Percentiles rank a stretch among this genome's conserved stretches.
These are phyloP conservation scores for Pichia sp. DNA, from an alignment of 1,139 yeast genomes.

Conservation along the genomic window DNA sequence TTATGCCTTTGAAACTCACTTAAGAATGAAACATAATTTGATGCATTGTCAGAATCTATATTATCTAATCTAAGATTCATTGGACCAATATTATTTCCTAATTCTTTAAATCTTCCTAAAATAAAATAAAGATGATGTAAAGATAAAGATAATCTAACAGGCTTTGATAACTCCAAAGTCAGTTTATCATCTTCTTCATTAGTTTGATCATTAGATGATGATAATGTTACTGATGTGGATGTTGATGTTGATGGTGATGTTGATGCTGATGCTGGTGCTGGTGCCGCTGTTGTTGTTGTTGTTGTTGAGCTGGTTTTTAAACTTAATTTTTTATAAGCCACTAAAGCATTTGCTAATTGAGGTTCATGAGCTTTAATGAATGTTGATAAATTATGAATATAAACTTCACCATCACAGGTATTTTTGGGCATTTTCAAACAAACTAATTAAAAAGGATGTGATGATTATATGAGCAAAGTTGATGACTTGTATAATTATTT, in stretches of 20 bases:
- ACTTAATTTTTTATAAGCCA: slow-evolving; percentile 30
- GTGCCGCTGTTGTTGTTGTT: slow-evolving; percentile 38
- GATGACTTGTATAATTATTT: too few relatives aligned
- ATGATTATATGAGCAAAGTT: too few relatives aligned
- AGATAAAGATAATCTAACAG: slow-evolving; percentile 51
- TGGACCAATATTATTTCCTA: slow-evolving; percentile 57
- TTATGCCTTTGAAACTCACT: slow-evolving; percentile 42
- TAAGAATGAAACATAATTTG: slow-evolving; percentile 36
- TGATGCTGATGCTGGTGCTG: slow-evolving; percentile 32
- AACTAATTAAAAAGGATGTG: too few relatives aligned
- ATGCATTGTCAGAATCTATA: slow-evolving; percentile 48
- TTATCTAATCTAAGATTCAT: slow-evolving; percentile 52
- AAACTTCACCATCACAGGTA: slow-evolving; percentile 35
- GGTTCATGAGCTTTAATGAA: slow-evolving; percentile 35
- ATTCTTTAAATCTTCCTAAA: slow-evolving; percentile 49
- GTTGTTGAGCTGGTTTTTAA: slow-evolving; percentile 15
- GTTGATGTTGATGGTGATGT: slow-evolving; percentile 10
- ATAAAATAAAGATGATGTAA: slow-evolving; percentile 60
- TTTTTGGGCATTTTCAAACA: slow-evolving; percentile 25
- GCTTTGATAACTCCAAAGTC: slow-evolving; percentile 28
- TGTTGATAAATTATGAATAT: slow-evolving; percentile 33
- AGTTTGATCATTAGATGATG: neutral
- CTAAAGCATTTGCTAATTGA: slow-evolving; percentile 32
- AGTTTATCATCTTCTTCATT: slow-evolving; percentile 12
- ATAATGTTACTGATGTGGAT: slow-evolving; percentile 14